phyloP scores from a whole-genome alignment of 805 yeast species.

The Metschnikowia corniflorae region DNA sequence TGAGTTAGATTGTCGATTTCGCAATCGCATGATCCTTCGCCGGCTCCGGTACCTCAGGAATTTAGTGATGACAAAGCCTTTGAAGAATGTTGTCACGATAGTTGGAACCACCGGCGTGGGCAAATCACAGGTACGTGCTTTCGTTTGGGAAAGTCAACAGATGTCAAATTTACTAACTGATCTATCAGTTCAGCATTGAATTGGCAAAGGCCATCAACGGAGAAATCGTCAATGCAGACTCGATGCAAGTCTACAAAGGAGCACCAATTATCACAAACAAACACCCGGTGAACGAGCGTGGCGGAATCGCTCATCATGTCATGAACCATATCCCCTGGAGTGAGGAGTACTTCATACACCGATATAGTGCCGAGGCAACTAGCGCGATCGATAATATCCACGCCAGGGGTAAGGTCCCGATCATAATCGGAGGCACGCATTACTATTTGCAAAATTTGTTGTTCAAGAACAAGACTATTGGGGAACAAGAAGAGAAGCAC shows the following conservation, averaged over 20 bases:
- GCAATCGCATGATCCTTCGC: constrained; percentile 19
- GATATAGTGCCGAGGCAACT: constrained; percentile 72
- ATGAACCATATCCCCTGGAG: constrained; percentile 81
- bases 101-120: constrained; percentile 98
- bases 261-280: constrained; percentile 82
- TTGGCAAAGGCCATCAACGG: constrained; percentile 76
- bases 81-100: constrained; percentile 51
- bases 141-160: not conserved
- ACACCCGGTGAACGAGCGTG: constrained; percentile 77
- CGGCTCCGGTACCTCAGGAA: constrained; percentile 22
- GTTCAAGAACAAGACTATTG: constrained; percentile 65
- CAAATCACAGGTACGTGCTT: constrained; percentile 62
- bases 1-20: too few relatives aligned
- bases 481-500: constrained; percentile 21
- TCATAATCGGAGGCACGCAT: constrained; percentile 94
- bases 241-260: constrained; percentile 89
- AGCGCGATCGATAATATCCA: constrained; percentile 62
- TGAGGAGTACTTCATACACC: constrained; percentile 75
- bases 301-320: constrained; percentile 78
- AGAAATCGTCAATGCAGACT: constrained; percentile 91
- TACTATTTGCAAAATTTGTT: constrained; percentile 80
- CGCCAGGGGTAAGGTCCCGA: constrained; percentile 68
- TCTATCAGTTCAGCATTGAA: constrained; percentile 60
- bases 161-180: not conserved
- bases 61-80: constrained; percentile 28